Base-by-base conservation (phyloP, 179 eudicot genomes). In the Camellia oleifera region DNA sequence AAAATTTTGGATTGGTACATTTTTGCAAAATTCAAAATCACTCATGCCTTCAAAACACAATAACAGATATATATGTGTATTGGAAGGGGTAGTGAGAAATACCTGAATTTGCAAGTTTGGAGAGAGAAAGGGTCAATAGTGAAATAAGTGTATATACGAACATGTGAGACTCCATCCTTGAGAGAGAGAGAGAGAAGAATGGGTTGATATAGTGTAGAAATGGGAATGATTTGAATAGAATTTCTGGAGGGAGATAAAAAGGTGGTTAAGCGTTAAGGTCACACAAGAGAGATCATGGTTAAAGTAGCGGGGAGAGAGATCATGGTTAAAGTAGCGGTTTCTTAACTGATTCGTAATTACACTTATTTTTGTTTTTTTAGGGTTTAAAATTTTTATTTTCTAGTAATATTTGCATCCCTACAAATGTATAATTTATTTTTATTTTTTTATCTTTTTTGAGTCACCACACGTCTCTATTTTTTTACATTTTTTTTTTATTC, bases 21-120 rank as follows among this genome's bases (percentile, higher is more conserved):
- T 82, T 71, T 85, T 92, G 89, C 85, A 84, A 18, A 81, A 72
- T 46, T 14, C 63, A 77, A 76, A 12, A 53, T 4, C 17, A 5
- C 15, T 83, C 4, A 1, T 42, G n/a, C 13, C 60, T 26, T 17
- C 46, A 50, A 79, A 53, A 26, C 58, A 69, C 23, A 69, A 1
- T 10, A 0, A 70, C 32, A 58, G 17, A 14, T 68, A 44, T 56
- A 53, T 11, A 69, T 48, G 42, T 54, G 58, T 10, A 54, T n/a
- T 42, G 71, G 0, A 15, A n/a, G 64, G 26, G 2, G 32, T n/a
- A 8, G 50, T 5, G 14, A 23, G 26, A 20, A 20, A 20, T 20
- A 20, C 23, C 23, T 20, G 0, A 20, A 20, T 83, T 13, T 44
- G 85, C 84, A n/a, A 84, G 57, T 56, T 63, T 67, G 45, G 80